Percentiles rank a stretch among this genome's conserved stretches.
Evolutionary conservation across 164 flowering plant species (phyloP).

Genomic region (Akebia trifoliata): DNA sequence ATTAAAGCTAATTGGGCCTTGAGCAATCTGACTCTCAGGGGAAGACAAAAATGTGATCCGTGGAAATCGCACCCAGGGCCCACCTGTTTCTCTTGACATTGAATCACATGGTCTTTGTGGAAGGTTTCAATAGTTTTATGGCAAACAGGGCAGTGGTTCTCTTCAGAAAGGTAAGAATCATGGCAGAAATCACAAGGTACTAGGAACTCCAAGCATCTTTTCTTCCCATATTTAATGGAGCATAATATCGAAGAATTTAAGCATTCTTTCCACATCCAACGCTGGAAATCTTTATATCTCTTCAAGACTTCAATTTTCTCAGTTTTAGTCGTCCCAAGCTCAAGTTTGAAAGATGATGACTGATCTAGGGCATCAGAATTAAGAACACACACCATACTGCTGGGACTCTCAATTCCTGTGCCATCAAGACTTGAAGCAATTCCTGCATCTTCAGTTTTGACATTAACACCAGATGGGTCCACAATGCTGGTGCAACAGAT

Average conservation of each 20-base stretch:
- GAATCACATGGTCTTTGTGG: slow-evolving; percentile 37
- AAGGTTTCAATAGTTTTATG: slow-evolving; percentile 30
- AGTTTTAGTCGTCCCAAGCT: slow-evolving; percentile 44
- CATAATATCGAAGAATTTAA: slow-evolving; percentile 38
- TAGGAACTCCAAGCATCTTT: slow-evolving; percentile 46
- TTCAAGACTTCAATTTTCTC: slow-evolving; percentile 44
- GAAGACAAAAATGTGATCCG: slow-evolving; percentile 30
- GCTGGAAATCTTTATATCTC: slow-evolving; percentile 60
- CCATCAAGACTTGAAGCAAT: slow-evolving; percentile 26
- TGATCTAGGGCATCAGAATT: too few relatives aligned
- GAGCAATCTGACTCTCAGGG: slow-evolving; percentile 51
- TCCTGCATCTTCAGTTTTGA: slow-evolving; percentile 31
- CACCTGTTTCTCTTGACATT: slow-evolving; percentile 31
- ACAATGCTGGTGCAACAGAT: background rate
- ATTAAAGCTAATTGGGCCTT: slow-evolving; percentile 53
- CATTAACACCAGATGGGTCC: slow-evolving; percentile 10
- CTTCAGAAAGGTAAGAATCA: slow-evolving; percentile 35
- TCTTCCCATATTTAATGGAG: slow-evolving; percentile 63
- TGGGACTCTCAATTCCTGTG: slow-evolving; percentile 38
- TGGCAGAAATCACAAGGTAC: slow-evolving; percentile 50
- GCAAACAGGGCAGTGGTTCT: slow-evolving; percentile 57
- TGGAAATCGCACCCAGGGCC: slow-evolving; percentile 14
- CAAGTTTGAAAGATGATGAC: slow-evolving; percentile 54
- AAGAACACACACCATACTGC: slow-evolving; percentile 40
- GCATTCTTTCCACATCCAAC: slow-evolving; percentile 84